A percentile compares a stretch with the other conserved stretches of the same genome.
Evolutionary conservation across 257 asterid species (phyloP).

Genomic region (Solanum stenotomum): DNA sequence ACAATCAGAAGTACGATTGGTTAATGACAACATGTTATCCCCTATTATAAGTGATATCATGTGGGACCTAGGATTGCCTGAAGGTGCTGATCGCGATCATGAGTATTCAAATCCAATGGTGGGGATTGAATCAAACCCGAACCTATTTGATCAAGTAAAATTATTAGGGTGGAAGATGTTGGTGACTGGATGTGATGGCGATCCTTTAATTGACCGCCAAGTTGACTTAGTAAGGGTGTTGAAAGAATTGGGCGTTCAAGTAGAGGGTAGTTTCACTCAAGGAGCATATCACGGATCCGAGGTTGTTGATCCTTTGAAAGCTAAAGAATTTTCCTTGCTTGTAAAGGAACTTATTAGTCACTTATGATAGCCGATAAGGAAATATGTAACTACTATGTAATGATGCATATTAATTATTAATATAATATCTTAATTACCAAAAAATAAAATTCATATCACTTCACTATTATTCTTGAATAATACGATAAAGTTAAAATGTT

Average conservation of each 20-base stretch:
- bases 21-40: not conserved
- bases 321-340: conserved; percentile 3
- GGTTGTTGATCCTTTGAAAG: not conserved
- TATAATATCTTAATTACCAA: no score
- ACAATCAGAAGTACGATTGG: not conserved
- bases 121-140: not conserved
- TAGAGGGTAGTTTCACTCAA: not conserved
- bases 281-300: conserved; percentile 10
- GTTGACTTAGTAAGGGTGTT: not conserved
- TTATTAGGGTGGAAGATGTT: not conserved
- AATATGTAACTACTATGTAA: no score
- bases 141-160: not conserved
- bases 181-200: not conserved
- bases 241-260: conserved; percentile 4
- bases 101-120: not conserved
- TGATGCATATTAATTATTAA: no score
- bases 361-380: not conserved
- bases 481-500: not conserved
- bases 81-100: not conserved
- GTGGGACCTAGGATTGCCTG: not conserved
- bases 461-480: not conserved
- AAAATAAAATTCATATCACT: no score
- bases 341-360: not conserved
- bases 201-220: not conserved
- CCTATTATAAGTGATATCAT: not conserved